phyloP scores from a whole-genome alignment of 2,329 filamentous ascomycete species.

The Neofusicoccum cordaticola region DNA sequence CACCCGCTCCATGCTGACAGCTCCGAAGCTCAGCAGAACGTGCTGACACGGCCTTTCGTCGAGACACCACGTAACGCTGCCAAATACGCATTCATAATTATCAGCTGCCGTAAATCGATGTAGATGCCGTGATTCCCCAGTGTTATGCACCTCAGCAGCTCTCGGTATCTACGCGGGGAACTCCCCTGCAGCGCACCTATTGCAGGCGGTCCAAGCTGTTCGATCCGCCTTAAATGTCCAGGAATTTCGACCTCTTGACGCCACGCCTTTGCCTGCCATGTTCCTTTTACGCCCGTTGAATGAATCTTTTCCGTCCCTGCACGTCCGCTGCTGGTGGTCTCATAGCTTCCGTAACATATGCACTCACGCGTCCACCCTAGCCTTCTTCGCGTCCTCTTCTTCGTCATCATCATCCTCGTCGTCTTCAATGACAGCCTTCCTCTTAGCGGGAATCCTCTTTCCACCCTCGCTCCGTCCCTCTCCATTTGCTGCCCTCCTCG shows the following conservation, averaged over 20 bases:
- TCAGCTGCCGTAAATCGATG: background rate
- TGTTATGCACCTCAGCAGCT: background rate
- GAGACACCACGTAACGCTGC: background rate
- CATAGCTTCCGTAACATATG: background rate
- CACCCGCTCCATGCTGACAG: background rate
- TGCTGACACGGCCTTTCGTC: background rate
- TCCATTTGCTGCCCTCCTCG: slow-evolving; percentile 29
- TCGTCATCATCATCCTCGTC: slow-evolving; percentile 39
- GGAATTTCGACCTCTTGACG: background rate
- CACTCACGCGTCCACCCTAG: background rate
- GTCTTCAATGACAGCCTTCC: slow-evolving; percentile 34
- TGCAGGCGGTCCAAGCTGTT: background rate
- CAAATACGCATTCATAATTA: background rate
- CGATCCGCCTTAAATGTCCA: background rate
- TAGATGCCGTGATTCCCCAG: background rate
- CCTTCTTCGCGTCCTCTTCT: slow-evolving; percentile 24
- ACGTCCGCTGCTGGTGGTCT: no score
- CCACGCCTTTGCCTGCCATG: background rate
- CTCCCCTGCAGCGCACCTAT: background rate
- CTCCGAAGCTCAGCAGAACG: background rate
- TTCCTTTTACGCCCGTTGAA: background rate
- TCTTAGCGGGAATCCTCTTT: slow-evolving; percentile 29
- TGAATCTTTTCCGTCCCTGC: background rate
- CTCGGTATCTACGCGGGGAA: background rate
- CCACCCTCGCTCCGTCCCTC: slow-evolving; percentile 22